A percentile compares a stretch with the other conserved stretches of the same genome.
Conservation (phyloP, 176 grass and related monocot genomes). For the Alopecurus myosuroides region DNA sequence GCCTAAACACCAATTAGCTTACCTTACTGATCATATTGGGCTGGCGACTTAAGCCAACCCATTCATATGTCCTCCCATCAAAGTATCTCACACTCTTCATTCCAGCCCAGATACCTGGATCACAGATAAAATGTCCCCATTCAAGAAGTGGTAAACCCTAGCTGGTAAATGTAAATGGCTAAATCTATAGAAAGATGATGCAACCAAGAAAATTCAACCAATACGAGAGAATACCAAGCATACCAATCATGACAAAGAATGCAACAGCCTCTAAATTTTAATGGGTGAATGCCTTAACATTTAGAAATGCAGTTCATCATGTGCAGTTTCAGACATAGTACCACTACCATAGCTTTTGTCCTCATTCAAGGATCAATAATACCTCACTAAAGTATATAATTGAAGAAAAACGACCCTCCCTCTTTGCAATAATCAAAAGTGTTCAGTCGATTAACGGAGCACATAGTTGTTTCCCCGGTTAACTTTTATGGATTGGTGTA, state of each 20-base stretch:
- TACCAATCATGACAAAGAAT: neutral
- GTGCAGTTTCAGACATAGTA: neutral
- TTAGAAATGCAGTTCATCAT: neutral
- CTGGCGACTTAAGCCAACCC: slow-evolving; percentile 95
- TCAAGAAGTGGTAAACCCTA: neutral
- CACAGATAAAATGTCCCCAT: slow-evolving; percentile 21
- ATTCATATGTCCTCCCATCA: slow-evolving; percentile 93
- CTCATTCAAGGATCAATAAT: slow-evolving; percentile 1
- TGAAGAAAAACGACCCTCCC: neutral
- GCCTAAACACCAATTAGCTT: slow-evolving; percentile 19
- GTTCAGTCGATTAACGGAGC: neutral
- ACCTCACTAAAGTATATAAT: neutral
- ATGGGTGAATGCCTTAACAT: neutral
- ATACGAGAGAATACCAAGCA: neutral
- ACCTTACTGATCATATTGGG: slow-evolving; percentile 99
- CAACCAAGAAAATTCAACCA: neutral
- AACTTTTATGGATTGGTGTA: neutral
- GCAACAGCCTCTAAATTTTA: neutral
- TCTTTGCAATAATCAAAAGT: neutral
- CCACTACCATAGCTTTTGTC: neutral
- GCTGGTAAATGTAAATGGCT: neutral
- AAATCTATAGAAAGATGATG: slow-evolving; percentile 2
- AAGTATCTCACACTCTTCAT: slow-evolving; percentile 97
- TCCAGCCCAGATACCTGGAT: slow-evolving; percentile 96
- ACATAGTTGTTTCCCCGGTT: neutral